Conservation (phyloP, 2,329 filamentous ascomycete genomes). For the Pseudogymnoascus sp. region DNA sequence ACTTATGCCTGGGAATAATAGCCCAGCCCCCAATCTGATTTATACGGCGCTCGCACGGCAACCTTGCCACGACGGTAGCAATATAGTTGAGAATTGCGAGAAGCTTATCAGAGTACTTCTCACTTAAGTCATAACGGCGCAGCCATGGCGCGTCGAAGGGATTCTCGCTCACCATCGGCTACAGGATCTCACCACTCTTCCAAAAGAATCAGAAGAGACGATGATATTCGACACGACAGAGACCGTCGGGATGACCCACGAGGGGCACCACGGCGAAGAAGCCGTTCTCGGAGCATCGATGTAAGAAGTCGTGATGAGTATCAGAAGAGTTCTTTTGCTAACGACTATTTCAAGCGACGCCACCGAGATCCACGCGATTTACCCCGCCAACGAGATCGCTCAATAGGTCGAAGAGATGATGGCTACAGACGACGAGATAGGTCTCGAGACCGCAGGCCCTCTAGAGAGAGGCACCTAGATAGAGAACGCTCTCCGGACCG, state of each 20-base stretch:
- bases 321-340: conserved; percentile 29
- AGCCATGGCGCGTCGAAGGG: conserved; percentile 54
- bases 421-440: conserved; percentile 56
- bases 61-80: neutral
- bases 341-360: conserved; percentile 45
- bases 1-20: neutral
- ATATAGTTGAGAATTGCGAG: conserved; percentile 14
- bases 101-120: conserved; percentile 38
- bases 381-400: conserved; percentile 63
- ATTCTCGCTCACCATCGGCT: conserved; percentile 83
- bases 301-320: conserved; percentile 39
- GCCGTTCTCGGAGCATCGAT: conserved; percentile 55
- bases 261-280: conserved; percentile 44
- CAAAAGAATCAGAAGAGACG: conserved; percentile 45
- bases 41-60: neutral
- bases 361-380: conserved; percentile 49
- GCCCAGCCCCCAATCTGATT: neutral
- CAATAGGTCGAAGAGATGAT: conserved; percentile 60
- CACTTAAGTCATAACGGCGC: conserved; percentile 26
- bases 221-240: conserved; percentile 43
- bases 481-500: conserved; percentile 52
- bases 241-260: conserved; percentile 44
- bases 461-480: conserved; percentile 45
- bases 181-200: conserved; percentile 76
- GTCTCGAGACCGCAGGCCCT: conserved; percentile 59